Percentiles rank a stretch among this genome's conserved stretches.
Evolutionary conservation across 768 basidiomycete species (phyloP).

Genomic region (Russula foetens): DNA sequence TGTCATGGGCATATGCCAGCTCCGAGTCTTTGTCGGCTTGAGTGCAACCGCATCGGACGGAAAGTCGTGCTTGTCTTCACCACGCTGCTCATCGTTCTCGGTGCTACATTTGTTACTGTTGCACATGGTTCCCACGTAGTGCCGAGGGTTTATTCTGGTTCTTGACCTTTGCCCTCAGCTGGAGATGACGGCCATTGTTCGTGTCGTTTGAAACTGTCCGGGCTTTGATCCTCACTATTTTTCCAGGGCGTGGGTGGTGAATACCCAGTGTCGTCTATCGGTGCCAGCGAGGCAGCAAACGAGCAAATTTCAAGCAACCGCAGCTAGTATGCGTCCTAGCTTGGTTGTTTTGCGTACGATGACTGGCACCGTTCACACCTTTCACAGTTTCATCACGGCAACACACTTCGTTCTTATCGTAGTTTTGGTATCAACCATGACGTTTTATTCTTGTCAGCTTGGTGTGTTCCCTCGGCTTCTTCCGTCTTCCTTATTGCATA

Average conservation of each 20-base stretch:
- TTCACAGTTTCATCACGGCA: conserved; percentile 59
- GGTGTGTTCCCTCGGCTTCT: conserved; percentile 60
- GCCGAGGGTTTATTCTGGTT: conserved; percentile 66
- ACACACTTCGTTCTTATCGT: conserved; percentile 65
- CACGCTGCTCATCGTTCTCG: conserved; percentile 60
- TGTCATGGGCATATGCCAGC: too few relatives aligned
- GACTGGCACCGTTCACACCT: neutral
- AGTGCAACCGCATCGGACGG: conserved; percentile 69
- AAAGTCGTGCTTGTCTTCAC: conserved; percentile 65
- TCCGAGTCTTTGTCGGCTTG: conserved; percentile 56
- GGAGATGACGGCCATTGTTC: conserved; percentile 62
- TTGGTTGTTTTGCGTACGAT: neutral
- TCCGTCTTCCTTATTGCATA: conserved; percentile 58
- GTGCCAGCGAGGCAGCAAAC: conserved; percentile 66
- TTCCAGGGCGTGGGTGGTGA: conserved; percentile 64
- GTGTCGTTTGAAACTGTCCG: conserved; percentile 20
- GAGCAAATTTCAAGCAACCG: conserved; percentile 52
- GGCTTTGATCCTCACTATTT: neutral
- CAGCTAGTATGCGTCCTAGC: conserved; percentile 41
- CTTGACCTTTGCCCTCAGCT: conserved; percentile 60
- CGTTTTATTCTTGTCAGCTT: conserved; percentile 33
- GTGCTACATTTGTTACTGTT: conserved; percentile 58
- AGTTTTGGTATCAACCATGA: conserved; percentile 15
- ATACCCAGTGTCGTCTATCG: conserved; percentile 65
- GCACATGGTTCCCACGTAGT: conserved; percentile 52